Percentiles rank a stretch among this genome's conserved stretches.
These are phyloP conservation scores for Aspergillus ochraceus DNA, from an alignment of 2,329 filamentous ascomycete species.

Conservation along the genomic window DNA sequence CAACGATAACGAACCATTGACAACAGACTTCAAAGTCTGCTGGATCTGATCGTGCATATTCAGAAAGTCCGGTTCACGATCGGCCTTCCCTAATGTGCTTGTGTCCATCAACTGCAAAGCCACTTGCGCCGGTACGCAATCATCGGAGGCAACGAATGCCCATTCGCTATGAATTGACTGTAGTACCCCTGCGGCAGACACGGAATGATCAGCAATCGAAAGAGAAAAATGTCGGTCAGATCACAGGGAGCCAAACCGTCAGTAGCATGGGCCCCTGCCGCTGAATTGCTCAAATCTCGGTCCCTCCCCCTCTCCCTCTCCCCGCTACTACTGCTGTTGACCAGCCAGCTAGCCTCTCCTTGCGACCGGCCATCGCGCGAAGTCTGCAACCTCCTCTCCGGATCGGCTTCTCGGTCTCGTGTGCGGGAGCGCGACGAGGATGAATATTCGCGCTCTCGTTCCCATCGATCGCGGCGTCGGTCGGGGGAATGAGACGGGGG, in stretches of 20 bases:
- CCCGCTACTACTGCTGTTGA: slow-evolving; percentile 18
- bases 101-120: slow-evolving; percentile 92
- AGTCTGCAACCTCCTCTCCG: slow-evolving; percentile 25
- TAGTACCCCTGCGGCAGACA: slow-evolving; percentile 56
- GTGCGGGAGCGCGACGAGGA: slow-evolving; percentile 36
- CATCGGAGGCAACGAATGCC: slow-evolving; percentile 84
- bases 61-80: slow-evolving; percentile 82
- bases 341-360: slow-evolving; percentile 22
- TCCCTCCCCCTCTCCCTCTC: slow-evolving; percentile 22
- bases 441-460: slow-evolving; percentile 31
- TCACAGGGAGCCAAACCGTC: slow-evolving; percentile 30
- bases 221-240: not conserved
- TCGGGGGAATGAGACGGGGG: slow-evolving; percentile 32
- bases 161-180: slow-evolving; percentile 85
- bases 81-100: slow-evolving; percentile 87
- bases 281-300: slow-evolving; percentile 5
- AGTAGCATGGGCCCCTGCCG: slow-evolving; percentile 34
- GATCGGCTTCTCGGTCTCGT: slow-evolving; percentile 32
- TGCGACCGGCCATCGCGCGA: slow-evolving; percentile 29
- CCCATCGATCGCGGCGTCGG: slow-evolving; percentile 31
- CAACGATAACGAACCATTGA: slow-evolving; percentile 61
- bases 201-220: slow-evolving; percentile 7
- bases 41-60: slow-evolving; percentile 86
- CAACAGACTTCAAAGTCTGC: slow-evolving; percentile 86
- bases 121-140: slow-evolving; percentile 90